Evolutionary conservation across 176 grass and related monocot species (phyloP), one percentile per base, ranked within the genome.

Genomic region (Guadua angustifolia): DNA sequence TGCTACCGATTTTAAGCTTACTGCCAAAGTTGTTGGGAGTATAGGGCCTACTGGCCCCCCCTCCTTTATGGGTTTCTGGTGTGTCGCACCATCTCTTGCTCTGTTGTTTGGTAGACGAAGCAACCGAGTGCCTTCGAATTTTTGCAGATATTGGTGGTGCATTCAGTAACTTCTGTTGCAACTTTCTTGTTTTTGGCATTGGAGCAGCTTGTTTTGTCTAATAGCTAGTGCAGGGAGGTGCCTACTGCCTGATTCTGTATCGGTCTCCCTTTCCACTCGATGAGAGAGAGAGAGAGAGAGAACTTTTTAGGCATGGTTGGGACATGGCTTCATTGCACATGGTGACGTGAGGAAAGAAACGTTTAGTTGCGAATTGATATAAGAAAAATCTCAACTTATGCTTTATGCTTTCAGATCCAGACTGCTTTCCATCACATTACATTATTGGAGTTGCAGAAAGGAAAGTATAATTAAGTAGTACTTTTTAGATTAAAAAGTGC

Each of bases 31-130:
- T 12, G 84, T 83, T 83, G 84, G 80, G 65, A 50, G 51, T 17
- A 78, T 44, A 73, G 74, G 79, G 59, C 83, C 65, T 78, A 86
- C 73, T 77, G 72, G 11, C 66, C 66, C 65, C 65, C 74, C 61
- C 42, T 69, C 73, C 66, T 86, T 86, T 77, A 86, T 59, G 79
- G 57, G 47, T 58, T 89, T 90, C 79, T 82, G 83, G 83, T 78
- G 66, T 72, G 78, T 81, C 78, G 74, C 84, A 83, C 74, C 79
- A 79, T 90, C 67, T 71, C 79, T 68, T 68, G 58, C 68, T 80
- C 73, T 57, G 3, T 69, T 44, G 75, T 87, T 69, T 75, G 75
- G 75, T 75, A 47, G 75, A 80, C 69, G 85, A 79, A 87, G 80
- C 74, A 84, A 74, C 60, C 60, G 15, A 45, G 85, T 45, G 69